Evolutionary conservation across 2,329 filamentous ascomycete genomes (phyloP).

Genomic region (Beauveria sp.): DNA sequence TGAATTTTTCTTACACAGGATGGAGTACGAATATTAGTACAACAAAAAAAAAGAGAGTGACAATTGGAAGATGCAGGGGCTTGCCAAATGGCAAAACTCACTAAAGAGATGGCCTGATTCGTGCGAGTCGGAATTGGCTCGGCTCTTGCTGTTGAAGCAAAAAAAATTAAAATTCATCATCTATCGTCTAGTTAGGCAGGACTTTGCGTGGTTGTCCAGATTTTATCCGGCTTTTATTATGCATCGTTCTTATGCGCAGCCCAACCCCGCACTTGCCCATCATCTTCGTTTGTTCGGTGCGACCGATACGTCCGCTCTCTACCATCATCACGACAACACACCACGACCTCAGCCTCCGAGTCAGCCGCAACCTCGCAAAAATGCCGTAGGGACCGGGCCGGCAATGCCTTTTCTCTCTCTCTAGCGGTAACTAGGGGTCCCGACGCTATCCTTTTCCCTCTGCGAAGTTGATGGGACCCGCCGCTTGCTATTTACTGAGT

Average conservation of each 20-base stretch:
- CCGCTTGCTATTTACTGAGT: neutral
- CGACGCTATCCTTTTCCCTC: neutral
- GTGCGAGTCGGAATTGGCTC: neutral
- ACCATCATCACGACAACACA: neutral
- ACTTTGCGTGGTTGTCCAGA: too few species aligned
- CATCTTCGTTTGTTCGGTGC: neutral
- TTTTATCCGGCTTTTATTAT: neutral
- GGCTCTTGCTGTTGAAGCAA: neutral
- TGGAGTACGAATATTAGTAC: neutral
- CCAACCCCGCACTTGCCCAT: neutral
- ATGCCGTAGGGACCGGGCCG: neutral
- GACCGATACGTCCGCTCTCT: neutral
- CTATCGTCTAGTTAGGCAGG: too few species aligned
- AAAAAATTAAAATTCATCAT: too few species aligned
- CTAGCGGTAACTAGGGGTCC: neutral
- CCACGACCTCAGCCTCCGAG: neutral
- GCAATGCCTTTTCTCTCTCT: too few species aligned
- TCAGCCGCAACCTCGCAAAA: neutral
- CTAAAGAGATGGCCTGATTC: neutral
- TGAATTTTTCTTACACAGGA: neutral
- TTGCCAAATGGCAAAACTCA: neutral
- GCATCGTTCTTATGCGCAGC: neutral
- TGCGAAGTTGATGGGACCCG: neutral
- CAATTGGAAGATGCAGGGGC: neutral
- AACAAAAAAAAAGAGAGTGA: too few species aligned